Conservation (phyloP, 441 rosid species). For the Capsella rubella region DNA sequence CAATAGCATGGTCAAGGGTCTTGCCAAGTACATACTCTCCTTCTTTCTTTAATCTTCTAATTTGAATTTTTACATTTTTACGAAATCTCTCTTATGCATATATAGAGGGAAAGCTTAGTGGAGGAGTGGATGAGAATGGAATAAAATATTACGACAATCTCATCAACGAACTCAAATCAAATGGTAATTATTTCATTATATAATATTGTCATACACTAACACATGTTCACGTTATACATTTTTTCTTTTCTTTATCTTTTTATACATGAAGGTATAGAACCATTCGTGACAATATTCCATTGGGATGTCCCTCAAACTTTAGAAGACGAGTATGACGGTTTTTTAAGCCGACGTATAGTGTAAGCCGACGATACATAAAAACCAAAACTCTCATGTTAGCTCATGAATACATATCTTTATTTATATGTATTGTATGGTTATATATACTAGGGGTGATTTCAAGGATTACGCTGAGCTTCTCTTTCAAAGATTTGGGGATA, state of each 20-base stretch:
- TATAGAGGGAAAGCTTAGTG: background rate
- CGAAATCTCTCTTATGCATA: background rate
- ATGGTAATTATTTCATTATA: background rate
- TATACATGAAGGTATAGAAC: background rate
- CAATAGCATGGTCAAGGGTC: background rate
- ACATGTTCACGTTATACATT: no score
- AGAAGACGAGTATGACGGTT: background rate
- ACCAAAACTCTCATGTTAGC: background rate
- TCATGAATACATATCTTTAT: background rate
- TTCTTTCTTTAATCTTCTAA: background rate
- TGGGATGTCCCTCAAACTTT: conserved; percentile 4
- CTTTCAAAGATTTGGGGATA: background rate
- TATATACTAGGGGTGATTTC: background rate
- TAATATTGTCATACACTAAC: no score
- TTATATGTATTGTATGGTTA: background rate
- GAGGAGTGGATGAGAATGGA: background rate
- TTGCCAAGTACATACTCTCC: background rate
- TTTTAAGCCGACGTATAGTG: background rate
- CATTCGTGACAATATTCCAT: conserved; percentile 1
- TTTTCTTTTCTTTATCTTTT: no score
- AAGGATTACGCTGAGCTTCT: background rate
- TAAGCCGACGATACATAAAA: background rate
- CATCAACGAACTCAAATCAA: background rate
- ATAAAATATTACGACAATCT: background rate
- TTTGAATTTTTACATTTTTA: background rate